Base-by-base conservation (phyloP, 371 early-diverging fungal genomes). In the Actinomucor elegans region DNA sequence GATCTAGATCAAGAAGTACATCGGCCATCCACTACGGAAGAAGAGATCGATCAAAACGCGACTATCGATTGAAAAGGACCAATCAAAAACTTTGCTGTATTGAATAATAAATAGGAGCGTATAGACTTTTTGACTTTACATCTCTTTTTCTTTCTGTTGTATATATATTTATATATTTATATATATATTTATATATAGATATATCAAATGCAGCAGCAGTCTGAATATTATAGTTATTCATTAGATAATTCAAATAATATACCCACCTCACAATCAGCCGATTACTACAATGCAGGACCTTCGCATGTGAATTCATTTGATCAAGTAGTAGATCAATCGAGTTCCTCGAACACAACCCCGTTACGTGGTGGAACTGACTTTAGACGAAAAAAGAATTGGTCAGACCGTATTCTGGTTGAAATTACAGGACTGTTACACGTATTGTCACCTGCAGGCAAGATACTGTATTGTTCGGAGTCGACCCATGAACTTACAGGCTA, bases 381-480 rank as follows among this genome's bases (percentile, higher is more conserved):
- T 53, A 67, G 75, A 32, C 64, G 77, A 46, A 59, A 73, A 36
- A 78, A 80, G 52, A 79, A 82, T 38, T 79, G 80, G 75, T 61
- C 72, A 32, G 74, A 77, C 37, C 75, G 83, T 2, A 74, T 87
- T 14, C 36, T 85, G 18, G 68, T 72, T 36, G 88, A 85, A 59
- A 50, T 87, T 5, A 81, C 81, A 40, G 88, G 85, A 47, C 61
- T 84, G 21, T 40, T 85, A 2, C 81, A 81, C 67, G 88, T 88
- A 2, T 57, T 86, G 8, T 75, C 79, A 14, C 79, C 84, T 0
- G 49, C 67, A 10, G 83, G 80, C 17, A 73, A 69, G 42, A 70
- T 88, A 28, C 37, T 83, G 34, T 84, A 76, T 57, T 79, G 81
- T 43, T 81, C 83, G 15, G 82, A 83, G 4, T 81, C 85, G 0